These are phyloP conservation scores for Adiantum capillusveneris DNA, from an alignment of 75 land plant genomes.

Conservation along the genomic window DNA sequence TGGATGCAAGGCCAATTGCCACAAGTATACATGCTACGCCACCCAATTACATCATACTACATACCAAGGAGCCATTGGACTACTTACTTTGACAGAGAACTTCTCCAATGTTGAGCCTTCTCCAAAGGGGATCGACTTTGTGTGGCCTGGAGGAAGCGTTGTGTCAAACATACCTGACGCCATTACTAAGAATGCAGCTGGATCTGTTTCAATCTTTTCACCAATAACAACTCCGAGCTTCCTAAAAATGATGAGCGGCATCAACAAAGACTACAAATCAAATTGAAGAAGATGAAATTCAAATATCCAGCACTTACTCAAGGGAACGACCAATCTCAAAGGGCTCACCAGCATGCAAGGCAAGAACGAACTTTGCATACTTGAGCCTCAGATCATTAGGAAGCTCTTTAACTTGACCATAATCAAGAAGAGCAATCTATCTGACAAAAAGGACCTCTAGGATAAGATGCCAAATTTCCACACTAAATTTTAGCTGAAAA, in stretches of 20 bases:
- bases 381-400: constrained; percentile 57
- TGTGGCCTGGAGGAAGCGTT: constrained; percentile 67
- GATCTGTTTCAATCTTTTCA: constrained; percentile 39
- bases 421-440: constrained; percentile 87
- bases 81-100: constrained; percentile 58
- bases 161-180: constrained; percentile 85
- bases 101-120: constrained; percentile 70
- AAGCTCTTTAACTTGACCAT: constrained; percentile 94
- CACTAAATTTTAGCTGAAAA: too few relatives aligned
- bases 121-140: constrained; percentile 54
- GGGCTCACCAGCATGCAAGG: constrained; percentile 64
- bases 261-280: too few relatives aligned
- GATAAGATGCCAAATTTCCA: too few relatives aligned
- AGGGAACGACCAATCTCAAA: constrained; percentile 40
- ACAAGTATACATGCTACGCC: too few relatives aligned
- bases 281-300: too few relatives aligned
- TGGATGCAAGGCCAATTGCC: too few relatives aligned
- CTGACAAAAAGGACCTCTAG: too few relatives aligned
- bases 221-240: constrained; percentile 66
- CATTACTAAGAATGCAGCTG: constrained; percentile 42
- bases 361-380: constrained; percentile 73
- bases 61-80: too few relatives aligned
- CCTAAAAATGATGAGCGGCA: too few relatives aligned
- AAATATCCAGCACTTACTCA: constrained; percentile 50
- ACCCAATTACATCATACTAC: too few relatives aligned